Conservation (phyloP, 495 filamentous ascomycete species). For the Podospora comata region DNA sequence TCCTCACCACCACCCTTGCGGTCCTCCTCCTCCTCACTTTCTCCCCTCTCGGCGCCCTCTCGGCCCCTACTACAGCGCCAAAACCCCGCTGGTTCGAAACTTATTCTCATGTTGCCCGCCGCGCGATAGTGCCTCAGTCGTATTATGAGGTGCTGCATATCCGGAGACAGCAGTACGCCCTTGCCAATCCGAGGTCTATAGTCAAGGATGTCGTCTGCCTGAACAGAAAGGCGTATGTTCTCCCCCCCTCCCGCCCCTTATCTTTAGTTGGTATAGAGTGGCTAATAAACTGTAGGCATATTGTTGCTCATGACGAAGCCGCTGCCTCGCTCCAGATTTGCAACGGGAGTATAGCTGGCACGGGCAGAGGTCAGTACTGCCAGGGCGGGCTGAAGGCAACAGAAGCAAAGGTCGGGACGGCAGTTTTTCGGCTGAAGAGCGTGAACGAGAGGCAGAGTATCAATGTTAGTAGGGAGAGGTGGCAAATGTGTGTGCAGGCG, state of each 20-base stretch:
- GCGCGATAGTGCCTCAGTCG: constrained; percentile 31
- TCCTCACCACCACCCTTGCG: constrained; percentile 6
- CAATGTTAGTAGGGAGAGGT: constrained; percentile 49
- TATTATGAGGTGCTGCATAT: constrained; percentile 38
- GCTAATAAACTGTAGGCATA: constrained; percentile 32
- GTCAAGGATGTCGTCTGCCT: constrained; percentile 36
- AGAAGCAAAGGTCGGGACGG: constrained; percentile 43
- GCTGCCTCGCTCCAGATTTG: constrained; percentile 54
- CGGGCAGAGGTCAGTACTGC: constrained; percentile 41
- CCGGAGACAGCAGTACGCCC: constrained; percentile 31
- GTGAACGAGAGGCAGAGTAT: constrained; percentile 40
- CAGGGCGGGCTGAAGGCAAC: constrained; percentile 38
- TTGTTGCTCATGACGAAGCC: constrained; percentile 53
- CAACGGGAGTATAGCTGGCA: constrained; percentile 45
- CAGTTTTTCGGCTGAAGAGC: constrained; percentile 44
- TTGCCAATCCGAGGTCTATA: constrained; percentile 32
- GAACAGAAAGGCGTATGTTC: constrained; percentile 36
- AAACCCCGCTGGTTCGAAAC: constrained; percentile 18
- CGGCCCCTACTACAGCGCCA: constrained; percentile 13
- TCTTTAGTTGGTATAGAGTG: background rate
- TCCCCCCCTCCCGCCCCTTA: background rate
- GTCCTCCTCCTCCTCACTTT: constrained; percentile 24
- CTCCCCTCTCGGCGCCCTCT: constrained; percentile 13
- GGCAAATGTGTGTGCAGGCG: constrained; percentile 51
- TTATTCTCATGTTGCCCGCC: constrained; percentile 18